phyloP scores from a whole-genome alignment of 2,329 filamentous ascomycete genomes.

The Phaeosphaeriaceae sp. region DNA sequence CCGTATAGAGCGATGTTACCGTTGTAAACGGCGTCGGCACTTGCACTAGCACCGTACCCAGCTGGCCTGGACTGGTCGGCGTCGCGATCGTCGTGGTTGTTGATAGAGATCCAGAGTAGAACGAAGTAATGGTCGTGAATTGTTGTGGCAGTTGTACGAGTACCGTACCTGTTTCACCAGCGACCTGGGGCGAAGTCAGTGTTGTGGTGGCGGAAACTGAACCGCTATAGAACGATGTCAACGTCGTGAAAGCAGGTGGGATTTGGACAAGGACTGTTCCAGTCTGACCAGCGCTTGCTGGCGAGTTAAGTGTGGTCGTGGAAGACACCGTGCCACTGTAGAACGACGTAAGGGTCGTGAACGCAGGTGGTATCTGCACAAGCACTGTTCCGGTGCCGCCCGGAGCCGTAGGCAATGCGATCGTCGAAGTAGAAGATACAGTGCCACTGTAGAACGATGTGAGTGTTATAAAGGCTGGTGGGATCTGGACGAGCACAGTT shows the following conservation, averaged over 20 bases:
- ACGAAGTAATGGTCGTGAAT: not conserved
- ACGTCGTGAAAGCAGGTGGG: conserved; percentile 1
- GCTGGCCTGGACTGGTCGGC: not conserved
- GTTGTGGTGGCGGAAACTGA: not conserved
- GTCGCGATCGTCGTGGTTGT: not conserved
- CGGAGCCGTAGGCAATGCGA: not conserved
- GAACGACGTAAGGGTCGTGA: not conserved
- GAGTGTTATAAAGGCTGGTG: no score
- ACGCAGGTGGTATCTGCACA: not conserved
- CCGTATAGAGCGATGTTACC: not conserved
- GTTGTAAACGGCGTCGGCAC: not conserved
- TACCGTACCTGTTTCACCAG: conserved; percentile 4
- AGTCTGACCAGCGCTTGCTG: not conserved
- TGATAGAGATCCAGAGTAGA: not conserved
- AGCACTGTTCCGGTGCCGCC: conserved; percentile 1
- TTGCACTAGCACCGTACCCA: not conserved
- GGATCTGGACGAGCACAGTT: no score
- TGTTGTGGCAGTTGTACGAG: not conserved
- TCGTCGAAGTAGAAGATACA: not conserved
- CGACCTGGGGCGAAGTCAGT: not conserved
- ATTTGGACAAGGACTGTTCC: not conserved
- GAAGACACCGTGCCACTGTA: not conserved
- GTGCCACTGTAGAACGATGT: not conserved
- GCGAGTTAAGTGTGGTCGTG: not conserved
- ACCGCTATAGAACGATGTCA: not conserved